phyloP scores from a whole-genome alignment of 169 alveolate species.

The Amoebophrya sp. region DNA sequence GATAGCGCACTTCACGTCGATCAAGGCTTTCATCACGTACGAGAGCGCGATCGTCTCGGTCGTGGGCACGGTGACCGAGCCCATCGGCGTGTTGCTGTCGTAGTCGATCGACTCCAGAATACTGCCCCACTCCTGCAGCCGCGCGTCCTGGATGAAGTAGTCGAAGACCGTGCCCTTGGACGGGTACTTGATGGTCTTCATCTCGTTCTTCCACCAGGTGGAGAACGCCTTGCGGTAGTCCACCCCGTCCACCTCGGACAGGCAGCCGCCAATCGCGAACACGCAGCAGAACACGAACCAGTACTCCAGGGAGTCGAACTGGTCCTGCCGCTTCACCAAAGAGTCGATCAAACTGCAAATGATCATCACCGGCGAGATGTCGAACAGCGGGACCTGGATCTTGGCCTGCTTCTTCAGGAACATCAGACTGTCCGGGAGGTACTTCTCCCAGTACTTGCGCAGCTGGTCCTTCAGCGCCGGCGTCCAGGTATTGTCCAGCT shows the following conservation, averaged over 20 bases:
- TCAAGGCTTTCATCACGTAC: slow-evolving; percentile 71
- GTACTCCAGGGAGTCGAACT: slow-evolving; percentile 79
- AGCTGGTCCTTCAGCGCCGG: slow-evolving; percentile 70
- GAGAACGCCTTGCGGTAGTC: slow-evolving; percentile 83
- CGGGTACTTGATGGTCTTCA: slow-evolving; percentile 90
- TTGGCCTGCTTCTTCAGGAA: slow-evolving; percentile 75
- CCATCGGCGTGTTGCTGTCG: slow-evolving; percentile 55
- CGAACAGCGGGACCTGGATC: slow-evolving; percentile 72
- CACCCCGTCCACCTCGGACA: slow-evolving; percentile 87
- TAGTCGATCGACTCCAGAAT: slow-evolving; percentile 49
- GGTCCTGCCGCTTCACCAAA: slow-evolving; percentile 49
- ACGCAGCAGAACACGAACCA: slow-evolving; percentile 83
- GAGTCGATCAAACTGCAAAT: slow-evolving; percentile 60
- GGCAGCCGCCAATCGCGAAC: slow-evolving; percentile 89
- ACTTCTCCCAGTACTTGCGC: slow-evolving; percentile 77
- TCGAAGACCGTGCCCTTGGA: slow-evolving; percentile 91
- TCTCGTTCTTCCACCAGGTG: slow-evolving; percentile 85
- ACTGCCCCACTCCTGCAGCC: slow-evolving; percentile 49
- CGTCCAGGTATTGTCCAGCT: slow-evolving; percentile 55
- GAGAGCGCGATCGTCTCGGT: slow-evolving; percentile 80
- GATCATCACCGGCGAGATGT: slow-evolving; percentile 65
- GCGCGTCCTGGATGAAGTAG: slow-evolving; percentile 66
- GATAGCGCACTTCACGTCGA: slow-evolving; percentile 65
- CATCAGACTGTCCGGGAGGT: slow-evolving; percentile 75
- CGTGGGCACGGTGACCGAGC: slow-evolving; percentile 76